Evolutionary conservation across 495 filamentous ascomycete genomes (phyloP).

Genomic region (Penicillium longicatenatum): DNA sequence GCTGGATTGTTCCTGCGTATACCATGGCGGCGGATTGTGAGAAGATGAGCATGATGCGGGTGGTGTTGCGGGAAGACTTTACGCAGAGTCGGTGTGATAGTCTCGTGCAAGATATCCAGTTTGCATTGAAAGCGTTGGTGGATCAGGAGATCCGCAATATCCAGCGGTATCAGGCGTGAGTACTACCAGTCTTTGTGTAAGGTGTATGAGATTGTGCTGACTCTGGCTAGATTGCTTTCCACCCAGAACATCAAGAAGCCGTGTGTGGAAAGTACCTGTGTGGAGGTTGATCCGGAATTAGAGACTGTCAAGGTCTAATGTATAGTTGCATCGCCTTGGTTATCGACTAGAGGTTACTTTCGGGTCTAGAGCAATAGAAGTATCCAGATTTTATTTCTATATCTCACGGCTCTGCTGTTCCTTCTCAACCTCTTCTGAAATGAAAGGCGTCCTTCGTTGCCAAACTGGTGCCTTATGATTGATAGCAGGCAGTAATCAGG

Average conservation of each 20-base stretch:
- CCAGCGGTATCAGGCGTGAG: conserved; percentile 63
- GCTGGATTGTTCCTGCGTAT: conserved; percentile 92
- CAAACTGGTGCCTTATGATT: no score
- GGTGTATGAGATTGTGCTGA: neutral
- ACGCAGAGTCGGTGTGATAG: conserved; percentile 71
- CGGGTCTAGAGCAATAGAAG: no score
- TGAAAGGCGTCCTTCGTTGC: no score
- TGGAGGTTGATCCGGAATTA: neutral
- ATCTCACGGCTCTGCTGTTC: no score
- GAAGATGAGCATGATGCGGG: conserved; percentile 78
- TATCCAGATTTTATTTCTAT: no score
- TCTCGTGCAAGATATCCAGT: conserved; percentile 71
- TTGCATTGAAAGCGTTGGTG: conserved; percentile 65
- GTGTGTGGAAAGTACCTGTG: neutral
- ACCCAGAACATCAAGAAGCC: neutral
- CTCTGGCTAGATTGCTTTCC: neutral
- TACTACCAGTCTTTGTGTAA: conserved; percentile 13
- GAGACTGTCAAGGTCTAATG: neutral
- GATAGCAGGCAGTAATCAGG: no score
- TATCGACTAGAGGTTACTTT: neutral
- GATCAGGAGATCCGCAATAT: conserved; percentile 72
- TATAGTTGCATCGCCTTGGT: neutral
- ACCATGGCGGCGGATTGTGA: conserved; percentile 88
- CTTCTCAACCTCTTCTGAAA: no score
- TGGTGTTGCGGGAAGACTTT: conserved; percentile 90